Conservation (phyloP, 768 basidiomycete species). For the Mycena vulgaris region DNA sequence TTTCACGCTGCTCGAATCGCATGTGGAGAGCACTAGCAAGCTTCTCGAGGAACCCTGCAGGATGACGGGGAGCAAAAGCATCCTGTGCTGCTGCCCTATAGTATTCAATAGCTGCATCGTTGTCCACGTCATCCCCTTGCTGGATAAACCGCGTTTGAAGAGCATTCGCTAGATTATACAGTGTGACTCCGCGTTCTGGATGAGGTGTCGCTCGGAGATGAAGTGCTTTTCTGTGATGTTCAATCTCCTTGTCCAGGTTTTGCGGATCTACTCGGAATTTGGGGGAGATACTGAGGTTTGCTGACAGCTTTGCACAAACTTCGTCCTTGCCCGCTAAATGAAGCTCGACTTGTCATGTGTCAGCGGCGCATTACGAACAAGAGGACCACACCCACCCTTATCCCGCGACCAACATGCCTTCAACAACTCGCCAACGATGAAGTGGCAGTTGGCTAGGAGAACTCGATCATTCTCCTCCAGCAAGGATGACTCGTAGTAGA, state of each 20-base stretch:
- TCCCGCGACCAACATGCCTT: constrained; percentile 7
- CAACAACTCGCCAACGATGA: not conserved
- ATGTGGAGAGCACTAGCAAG: not conserved
- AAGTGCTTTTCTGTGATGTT: constrained; percentile 10
- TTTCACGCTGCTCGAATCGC: not conserved
- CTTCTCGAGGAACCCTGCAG: not conserved
- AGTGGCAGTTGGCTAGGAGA: not conserved
- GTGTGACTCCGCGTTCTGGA: not conserved
- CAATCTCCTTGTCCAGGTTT: constrained; percentile 9
- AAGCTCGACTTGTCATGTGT: constrained; percentile 1
- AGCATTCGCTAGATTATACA: constrained; percentile 12
- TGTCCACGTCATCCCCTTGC: not conserved
- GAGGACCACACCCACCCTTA: not conserved
- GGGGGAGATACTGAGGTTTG: constrained; percentile 3
- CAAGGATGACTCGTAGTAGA: constrained; percentile 13
- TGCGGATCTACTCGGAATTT: constrained; percentile 6
- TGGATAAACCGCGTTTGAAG: not conserved
- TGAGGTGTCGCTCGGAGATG: not conserved
- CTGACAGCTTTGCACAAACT: constrained; percentile 10
- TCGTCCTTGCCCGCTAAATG: not conserved
- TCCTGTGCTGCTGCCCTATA: not conserved
- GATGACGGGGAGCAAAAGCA: not conserved
- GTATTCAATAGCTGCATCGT: not conserved
- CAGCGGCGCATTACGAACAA: not conserved
- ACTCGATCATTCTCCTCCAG: not conserved